phyloP scores from a whole-genome alignment of 116 monocot genomes.

The Cymodocea nodosa region DNA sequence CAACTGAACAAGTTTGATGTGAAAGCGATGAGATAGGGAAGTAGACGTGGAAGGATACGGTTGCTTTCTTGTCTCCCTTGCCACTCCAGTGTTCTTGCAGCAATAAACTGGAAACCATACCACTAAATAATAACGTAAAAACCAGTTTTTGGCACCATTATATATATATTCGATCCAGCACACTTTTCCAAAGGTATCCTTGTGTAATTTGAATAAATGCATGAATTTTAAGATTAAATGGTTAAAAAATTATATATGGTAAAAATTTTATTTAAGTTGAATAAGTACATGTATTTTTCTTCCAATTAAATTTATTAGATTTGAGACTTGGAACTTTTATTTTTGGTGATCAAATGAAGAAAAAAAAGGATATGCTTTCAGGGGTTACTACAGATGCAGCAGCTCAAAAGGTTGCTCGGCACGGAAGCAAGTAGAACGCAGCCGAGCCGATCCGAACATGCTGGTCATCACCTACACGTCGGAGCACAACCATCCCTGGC shows the following conservation, averaged over 20 bases:
- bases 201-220: too few relatives aligned
- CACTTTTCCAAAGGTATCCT: too few relatives aligned
- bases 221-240: too few relatives aligned
- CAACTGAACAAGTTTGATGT: background rate
- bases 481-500: constrained; percentile 96
- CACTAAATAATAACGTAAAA: too few relatives aligned
- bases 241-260: too few relatives aligned
- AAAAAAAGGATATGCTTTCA: constrained; percentile 21
- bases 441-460: constrained; percentile 84
- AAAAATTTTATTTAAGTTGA: too few relatives aligned
- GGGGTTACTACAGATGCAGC: constrained; percentile 93
- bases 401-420: constrained; percentile 92
- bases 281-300: background rate
- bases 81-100: too few relatives aligned
- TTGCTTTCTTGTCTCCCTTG: background rate
- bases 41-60: background rate
- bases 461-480: constrained; percentile 91
- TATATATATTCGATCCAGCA: too few relatives aligned
- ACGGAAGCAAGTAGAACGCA: constrained; percentile 86
- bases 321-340: too few relatives aligned
- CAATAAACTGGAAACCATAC: too few relatives aligned
- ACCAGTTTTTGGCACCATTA: too few relatives aligned
- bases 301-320: too few relatives aligned
- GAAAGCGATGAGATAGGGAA: background rate
- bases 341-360: background rate